Evolutionary conservation across 2,329 filamentous ascomycete species (phyloP), one percentile per base, ranked within the genome.

Genomic region (Xylaria sp.): DNA sequence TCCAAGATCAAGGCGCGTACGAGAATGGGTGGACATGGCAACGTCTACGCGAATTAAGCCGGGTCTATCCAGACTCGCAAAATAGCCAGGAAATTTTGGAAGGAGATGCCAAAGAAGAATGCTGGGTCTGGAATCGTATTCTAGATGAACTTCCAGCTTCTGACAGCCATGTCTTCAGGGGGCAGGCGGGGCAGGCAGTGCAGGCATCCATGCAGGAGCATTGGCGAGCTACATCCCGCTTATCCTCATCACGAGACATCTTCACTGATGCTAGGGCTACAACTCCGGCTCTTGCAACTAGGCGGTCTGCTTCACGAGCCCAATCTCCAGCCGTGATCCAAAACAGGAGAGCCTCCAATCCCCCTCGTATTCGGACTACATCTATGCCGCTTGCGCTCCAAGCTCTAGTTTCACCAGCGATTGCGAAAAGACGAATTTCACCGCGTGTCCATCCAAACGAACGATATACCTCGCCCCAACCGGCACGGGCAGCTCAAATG

Each of bases 1-100:
- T 91, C 2, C 91, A 94, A 70, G 84, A 87, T 63, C 74, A 78
- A 13, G 76, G 80, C 31, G 79, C 83, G 4, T 82, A 83, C 37
- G 80, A 83, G 43, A 72, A 78, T 9, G 81, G 81, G 4, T 93
- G 89, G 89, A 87, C 85, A 1, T 94, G 91, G 91, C 87, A 87
- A 67, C 83, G 82, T 46, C 74, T 93, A 9, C 84, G 87, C 33
- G 83, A 87, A 67, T 77, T 92, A 23, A 86, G 84, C 49, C 81
- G 85, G 4, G 79, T 85, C 19, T 83, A 84, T 64, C 76, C 79
- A 1, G 81, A 86, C 57, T 77, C 77, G 21, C 75, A 76, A 68
- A 75, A 48, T 69, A 80, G 63, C 73, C 68, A 76, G 65, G 77
- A 85, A 54, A 82, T 85, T 0, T 82, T 83, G 6, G 87, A 89